phyloP scores from a whole-genome alignment of 306 rosid genomes.

The Vicia sativa region DNA sequence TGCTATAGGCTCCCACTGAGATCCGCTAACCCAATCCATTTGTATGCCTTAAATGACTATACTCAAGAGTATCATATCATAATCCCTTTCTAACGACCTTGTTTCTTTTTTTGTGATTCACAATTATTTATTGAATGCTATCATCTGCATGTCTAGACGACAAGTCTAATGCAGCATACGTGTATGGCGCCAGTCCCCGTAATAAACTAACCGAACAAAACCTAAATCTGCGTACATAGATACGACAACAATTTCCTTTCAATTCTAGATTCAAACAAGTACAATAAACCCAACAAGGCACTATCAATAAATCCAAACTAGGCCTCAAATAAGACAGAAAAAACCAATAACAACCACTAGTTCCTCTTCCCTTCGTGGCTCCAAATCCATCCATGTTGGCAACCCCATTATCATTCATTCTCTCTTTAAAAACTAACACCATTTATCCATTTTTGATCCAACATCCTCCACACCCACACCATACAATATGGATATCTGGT shows the following conservation, averaged over 20 bases:
- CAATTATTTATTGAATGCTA: background rate
- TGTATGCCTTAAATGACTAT: too few species aligned
- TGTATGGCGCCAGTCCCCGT: constrained; percentile 53
- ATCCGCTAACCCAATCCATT: too few species aligned
- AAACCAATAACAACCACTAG: constrained; percentile 46
- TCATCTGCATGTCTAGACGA: constrained; percentile 9
- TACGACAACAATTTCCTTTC: constrained; percentile 33
- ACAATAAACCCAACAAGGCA: constrained; percentile 29
- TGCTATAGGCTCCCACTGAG: too few species aligned
- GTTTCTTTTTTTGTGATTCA: constrained; percentile 12
- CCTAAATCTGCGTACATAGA: constrained; percentile 34
- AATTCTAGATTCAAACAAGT: constrained; percentile 16
- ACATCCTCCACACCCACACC: background rate
- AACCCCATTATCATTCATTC: constrained; percentile 52
- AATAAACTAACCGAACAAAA: constrained; percentile 20
- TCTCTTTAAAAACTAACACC: constrained; percentile 43
- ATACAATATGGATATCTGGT: constrained; percentile 68
- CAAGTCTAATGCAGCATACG: constrained; percentile 42
- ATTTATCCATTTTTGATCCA: too few species aligned
- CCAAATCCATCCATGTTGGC: constrained; percentile 49
- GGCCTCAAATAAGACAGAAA: constrained; percentile 41
- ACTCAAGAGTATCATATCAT: too few species aligned
- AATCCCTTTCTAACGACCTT: too few species aligned
- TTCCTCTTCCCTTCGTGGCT: constrained; percentile 53
- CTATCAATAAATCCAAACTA: constrained; percentile 50